Conservation (phyloP, 2,329 filamentous ascomycete species). For the Pseudogymnoascus sp. region DNA sequence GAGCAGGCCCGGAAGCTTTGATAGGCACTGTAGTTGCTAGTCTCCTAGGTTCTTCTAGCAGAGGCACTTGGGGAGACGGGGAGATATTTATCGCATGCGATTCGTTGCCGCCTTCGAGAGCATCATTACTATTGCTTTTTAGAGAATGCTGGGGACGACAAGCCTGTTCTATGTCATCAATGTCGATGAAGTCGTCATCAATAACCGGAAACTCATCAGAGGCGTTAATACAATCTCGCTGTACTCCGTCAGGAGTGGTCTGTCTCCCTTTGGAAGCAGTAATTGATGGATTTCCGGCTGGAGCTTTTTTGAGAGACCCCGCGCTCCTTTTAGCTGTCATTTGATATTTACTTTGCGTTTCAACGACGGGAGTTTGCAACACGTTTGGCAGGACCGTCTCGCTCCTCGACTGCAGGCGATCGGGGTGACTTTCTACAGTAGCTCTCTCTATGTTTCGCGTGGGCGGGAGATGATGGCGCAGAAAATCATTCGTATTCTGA, state of each 20-base stretch:
- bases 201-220: background rate
- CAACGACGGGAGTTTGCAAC: background rate
- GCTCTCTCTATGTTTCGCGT: background rate
- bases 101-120: background rate
- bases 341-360: background rate
- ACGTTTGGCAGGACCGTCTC: background rate
- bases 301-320: background rate
- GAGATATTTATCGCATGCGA: background rate
- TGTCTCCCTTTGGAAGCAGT: background rate
- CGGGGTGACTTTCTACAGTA: too few species aligned
- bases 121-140: background rate
- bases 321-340: background rate
- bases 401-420: background rate
- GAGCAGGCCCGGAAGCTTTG: background rate
- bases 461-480: background rate
- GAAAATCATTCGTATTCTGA: background rate
- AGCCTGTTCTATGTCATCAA: background rate
- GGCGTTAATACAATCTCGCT: background rate
- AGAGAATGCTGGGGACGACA: background rate
- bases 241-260: background rate
- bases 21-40: background rate
- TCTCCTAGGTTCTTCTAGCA: background rate
- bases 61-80: background rate
- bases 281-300: background rate
- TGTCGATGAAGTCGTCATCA: constrained; percentile 8